Conservation (phyloP, 2,329 filamentous ascomycete species). For the Trichophyton rubrum region DNA sequence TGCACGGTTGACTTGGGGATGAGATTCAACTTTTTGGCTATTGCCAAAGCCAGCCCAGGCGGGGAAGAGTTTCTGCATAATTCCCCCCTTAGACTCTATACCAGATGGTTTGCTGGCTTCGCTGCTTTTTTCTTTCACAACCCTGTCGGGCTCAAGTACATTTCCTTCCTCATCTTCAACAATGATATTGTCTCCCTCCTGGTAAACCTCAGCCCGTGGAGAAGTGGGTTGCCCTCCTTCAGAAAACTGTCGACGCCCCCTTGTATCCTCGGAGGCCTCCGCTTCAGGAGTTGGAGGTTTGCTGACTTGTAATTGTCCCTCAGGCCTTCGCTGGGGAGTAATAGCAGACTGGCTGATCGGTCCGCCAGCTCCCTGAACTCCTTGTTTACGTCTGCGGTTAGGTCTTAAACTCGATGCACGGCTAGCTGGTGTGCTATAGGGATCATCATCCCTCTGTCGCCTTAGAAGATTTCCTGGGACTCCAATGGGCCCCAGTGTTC, state of each 20-base stretch:
- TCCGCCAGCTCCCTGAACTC: constrained; percentile 64
- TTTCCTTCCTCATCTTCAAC: constrained; percentile 82
- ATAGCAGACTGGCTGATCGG: constrained; percentile 87
- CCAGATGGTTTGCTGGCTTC: constrained; percentile 30
- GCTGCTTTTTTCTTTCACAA: constrained; percentile 33
- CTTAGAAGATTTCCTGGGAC: constrained; percentile 66
- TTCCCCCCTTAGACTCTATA: constrained; percentile 26
- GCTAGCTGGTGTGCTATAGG: constrained; percentile 42
- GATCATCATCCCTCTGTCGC: constrained; percentile 65
- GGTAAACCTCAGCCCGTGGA: constrained; percentile 49
- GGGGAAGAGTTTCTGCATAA: constrained; percentile 25
- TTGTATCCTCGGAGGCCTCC: neutral
- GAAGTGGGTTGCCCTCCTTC: constrained; percentile 20
- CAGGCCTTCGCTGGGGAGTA: constrained; percentile 44
- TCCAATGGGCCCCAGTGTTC: constrained; percentile 58
- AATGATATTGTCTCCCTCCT: constrained; percentile 66
- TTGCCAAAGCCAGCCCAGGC: constrained; percentile 32
- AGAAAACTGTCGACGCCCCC: constrained; percentile 14
- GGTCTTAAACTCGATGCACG: constrained; percentile 41
- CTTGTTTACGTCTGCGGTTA: constrained; percentile 50
- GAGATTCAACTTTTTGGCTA: constrained; percentile 20
- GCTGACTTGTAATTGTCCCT: constrained; percentile 14
- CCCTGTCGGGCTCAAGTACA: constrained; percentile 56
- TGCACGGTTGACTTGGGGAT: constrained; percentile 19
- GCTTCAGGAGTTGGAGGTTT: constrained; percentile 15